Evolutionary conservation across 352 stramenopile species (phyloP).

Genomic region (Phytophthora colocasiae): DNA sequence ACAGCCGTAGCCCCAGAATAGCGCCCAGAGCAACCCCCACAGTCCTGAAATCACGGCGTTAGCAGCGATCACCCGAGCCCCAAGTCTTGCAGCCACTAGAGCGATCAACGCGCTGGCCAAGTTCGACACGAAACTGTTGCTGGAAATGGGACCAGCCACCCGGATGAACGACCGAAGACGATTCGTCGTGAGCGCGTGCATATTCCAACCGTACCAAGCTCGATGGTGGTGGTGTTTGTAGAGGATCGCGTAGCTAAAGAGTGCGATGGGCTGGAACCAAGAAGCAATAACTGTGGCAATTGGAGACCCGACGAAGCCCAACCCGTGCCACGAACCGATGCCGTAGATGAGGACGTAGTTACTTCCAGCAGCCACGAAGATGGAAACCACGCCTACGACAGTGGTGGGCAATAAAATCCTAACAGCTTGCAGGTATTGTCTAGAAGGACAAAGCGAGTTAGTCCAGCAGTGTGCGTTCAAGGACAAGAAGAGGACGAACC

Average conservation of each 20-base stretch:
- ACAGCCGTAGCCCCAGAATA: slow-evolving; percentile 85
- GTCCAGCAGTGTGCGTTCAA: background rate
- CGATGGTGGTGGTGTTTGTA: slow-evolving; percentile 64
- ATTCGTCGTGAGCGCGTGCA: slow-evolving; percentile 46
- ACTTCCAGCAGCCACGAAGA: slow-evolving; percentile 56
- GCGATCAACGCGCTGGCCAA: slow-evolving; percentile 72
- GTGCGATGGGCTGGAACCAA: slow-evolving; percentile 75
- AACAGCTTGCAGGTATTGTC: slow-evolving; percentile 78
- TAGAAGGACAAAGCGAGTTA: slow-evolving; percentile 22
- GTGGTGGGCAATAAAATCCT: slow-evolving; percentile 72
- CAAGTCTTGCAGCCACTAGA: slow-evolving; percentile 70
- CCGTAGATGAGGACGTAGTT: slow-evolving; percentile 86
- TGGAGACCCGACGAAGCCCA: slow-evolving; percentile 85
- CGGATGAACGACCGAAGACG: slow-evolving; percentile 53
- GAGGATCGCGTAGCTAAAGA: slow-evolving; percentile 66
- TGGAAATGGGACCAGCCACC: slow-evolving; percentile 69
- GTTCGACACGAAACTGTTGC: slow-evolving; percentile 82
- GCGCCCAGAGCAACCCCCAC: slow-evolving; percentile 73
- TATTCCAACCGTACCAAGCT: slow-evolving; percentile 71
- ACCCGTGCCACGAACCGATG: slow-evolving; percentile 49
- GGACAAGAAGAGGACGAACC: slow-evolving; percentile 31
- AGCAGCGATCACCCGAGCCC: slow-evolving; percentile 61
- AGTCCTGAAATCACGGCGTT: slow-evolving; percentile 78
- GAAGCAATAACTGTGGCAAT: slow-evolving; percentile 79
- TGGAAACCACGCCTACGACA: slow-evolving; percentile 65